Evolutionary conservation across 2,329 filamentous ascomycete genomes (phyloP), one percentile per base, ranked within the genome.

Genomic region (Colletotrichum tropicale): DNA sequence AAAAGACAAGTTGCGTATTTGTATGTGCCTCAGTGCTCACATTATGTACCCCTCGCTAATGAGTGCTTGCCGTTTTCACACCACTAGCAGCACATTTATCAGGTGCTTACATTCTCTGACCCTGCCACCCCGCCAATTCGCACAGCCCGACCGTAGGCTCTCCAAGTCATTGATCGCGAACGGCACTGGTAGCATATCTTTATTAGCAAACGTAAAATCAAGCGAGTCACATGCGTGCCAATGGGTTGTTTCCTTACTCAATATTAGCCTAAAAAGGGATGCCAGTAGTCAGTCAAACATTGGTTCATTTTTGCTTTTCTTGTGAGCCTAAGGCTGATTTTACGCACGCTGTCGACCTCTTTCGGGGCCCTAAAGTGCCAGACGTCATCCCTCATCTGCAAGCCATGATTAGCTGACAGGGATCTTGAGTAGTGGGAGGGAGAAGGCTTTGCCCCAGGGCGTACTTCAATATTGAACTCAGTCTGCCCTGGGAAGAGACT

Each of bases 391-490:
- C 76, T 80, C 79, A 81, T 75, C 81, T 82, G 72, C 70, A 67
- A n/a, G 58, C 66, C 34, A 55, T 64, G 15, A 12, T 74, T 79
- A 77, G 73, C 65, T 12, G 34, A 34, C 52, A 26, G 38, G 66
- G 36, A 4, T 28, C 15, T 4, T 58, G 30, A 24, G 24, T 52
- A 21, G 43, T 34, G 61, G 61, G 61, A 26, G 16, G 61, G 34
- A 18, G n/a, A 34, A 34, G 30, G 21, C 32, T 34, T 65, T 34
- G n/a, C 32, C 12, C 21, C 9, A 38, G 48, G 26, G 65, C 78
- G 43, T 77, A 82, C 81, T 61, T 78, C 73, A 58, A 83, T 83
- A 52, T 77, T 80, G 71, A 83, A 83, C 24, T 82, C 77, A 15
- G 70, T 78, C 55, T 79, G 78, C 18, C 76, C 78, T 1, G 78